A percentile compares a stretch with the other conserved stretches of the same genome.
Evolutionary conservation across 2,329 filamentous ascomycete genomes (phyloP).

Genomic region (Aspergillus sp.): DNA sequence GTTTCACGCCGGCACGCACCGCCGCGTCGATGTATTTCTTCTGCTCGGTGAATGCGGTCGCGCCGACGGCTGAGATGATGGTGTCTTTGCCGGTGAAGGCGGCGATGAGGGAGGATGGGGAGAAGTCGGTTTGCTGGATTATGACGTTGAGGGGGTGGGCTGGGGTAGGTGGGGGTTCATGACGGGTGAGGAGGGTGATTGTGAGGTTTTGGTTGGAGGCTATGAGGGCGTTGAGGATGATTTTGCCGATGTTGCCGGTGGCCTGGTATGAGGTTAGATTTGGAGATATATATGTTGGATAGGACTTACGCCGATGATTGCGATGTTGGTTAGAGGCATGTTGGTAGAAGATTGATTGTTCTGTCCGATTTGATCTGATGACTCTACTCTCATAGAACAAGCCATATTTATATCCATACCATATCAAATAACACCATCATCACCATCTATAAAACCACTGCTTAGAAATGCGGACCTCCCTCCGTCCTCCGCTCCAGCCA

Average conservation of each 20-base stretch:
- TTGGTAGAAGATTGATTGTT: too few relatives aligned
- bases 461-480: too few relatives aligned
- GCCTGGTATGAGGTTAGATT: conserved; percentile 11
- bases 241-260: conserved; percentile 12
- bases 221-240: conserved; percentile 15
- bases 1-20: conserved; percentile 24
- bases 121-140: conserved; percentile 20
- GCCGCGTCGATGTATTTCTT: conserved; percentile 27
- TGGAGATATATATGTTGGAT: background rate
- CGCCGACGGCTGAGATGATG: conserved; percentile 24
- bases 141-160: conserved; percentile 15
- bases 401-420: too few relatives aligned
- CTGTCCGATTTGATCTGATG: too few relatives aligned
- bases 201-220: conserved; percentile 8
- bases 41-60: conserved; percentile 19
- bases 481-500: too few relatives aligned
- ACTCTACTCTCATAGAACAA: too few relatives aligned
- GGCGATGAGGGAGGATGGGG: conserved; percentile 13
- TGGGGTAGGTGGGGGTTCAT: too few relatives aligned
- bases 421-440: too few relatives aligned
- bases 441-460: too few relatives aligned
- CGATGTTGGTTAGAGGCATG: conserved; percentile 3
- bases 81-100: conserved; percentile 25
- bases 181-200: background rate
- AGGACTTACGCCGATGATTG: conserved; percentile 13